Evolutionary conservation across 208 protist species (phyloP), one percentile per base, ranked within the genome.

Genomic region (Acanthamoeba quina): DNA sequence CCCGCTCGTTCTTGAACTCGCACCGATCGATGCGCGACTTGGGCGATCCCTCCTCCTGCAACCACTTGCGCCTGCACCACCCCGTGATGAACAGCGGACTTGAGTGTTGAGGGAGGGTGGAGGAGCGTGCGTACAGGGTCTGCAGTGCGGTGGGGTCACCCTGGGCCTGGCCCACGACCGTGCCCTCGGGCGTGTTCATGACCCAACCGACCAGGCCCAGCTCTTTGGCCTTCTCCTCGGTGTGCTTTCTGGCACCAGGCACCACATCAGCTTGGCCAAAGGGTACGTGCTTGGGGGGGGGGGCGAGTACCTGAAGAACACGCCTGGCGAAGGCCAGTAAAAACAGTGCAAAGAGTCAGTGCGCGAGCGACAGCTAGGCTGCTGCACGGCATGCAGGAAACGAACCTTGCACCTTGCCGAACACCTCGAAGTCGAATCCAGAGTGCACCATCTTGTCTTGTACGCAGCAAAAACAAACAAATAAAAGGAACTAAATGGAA

Each of bases 361-460:
- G 41, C 41, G 41, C 6, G 41, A 44, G 41, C 41, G 41, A 44
- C 41, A 44, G 41, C 41, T 0, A 10, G 41, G 41, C 41, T 44
- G 41, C 41, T 44, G 41, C 41, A 44, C 41, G 2, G 6, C 41
- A 44, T 44, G 41, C 41, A 44, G 41, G 41, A 10, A 83, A 37
- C 49, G 47, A 44, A 90, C 82, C 82, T 70, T 90, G 82, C 82
- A 90, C 82, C 31, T 90, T 90, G 82, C 82, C 82, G 24, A 90
- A 90, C 37, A 90, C 82, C 82, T 90, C 82, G 62, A 49, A 90
- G 49, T 90, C 82, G 82, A 90, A 90, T 17, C 29, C 34, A 41
- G 21, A 17, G 5, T n/a, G 31, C 0, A 34, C 24, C 29, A 70
- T 34, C 62, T 70, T 70, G 15, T 82, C 9, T 37, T 82, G 66